Evolutionary conservation across 2,329 filamentous ascomycete species (phyloP).

Genomic region (Trichoderma aggressivum): DNA sequence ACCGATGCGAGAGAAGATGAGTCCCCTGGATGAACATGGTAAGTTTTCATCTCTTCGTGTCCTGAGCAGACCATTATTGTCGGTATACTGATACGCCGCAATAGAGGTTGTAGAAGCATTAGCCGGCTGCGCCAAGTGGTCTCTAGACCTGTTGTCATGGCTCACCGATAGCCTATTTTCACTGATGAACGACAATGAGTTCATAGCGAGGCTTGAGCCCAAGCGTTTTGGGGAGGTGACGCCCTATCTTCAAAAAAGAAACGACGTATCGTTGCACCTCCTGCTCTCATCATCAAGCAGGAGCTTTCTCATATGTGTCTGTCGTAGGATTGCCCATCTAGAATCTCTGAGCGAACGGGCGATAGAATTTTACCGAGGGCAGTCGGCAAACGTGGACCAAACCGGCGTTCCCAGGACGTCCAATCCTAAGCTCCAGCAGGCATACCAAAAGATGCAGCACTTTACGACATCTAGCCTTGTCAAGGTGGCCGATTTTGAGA

Average conservation of each 20-base stretch:
- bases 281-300: conserved; percentile 72
- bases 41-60: conserved; percentile 19
- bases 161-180: conserved; percentile 57
- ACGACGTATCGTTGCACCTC: conserved; percentile 59
- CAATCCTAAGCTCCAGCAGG: conserved; percentile 53
- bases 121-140: conserved; percentile 75
- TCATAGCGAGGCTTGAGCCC: conserved; percentile 48
- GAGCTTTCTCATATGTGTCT: conserved; percentile 66
- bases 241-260: conserved; percentile 49
- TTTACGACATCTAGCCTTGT: conserved; percentile 51
- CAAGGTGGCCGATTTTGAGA: conserved; percentile 60
- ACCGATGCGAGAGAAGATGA: conserved; percentile 52
- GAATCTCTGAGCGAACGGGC: conserved; percentile 48
- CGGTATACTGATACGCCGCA: not conserved
- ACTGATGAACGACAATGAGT: conserved; percentile 50
- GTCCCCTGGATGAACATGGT: conserved; percentile 59
- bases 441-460: conserved; percentile 53
- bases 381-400: conserved; percentile 41
- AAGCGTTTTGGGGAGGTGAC: conserved; percentile 49
- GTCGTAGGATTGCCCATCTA: conserved; percentile 60
- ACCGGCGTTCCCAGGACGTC: conserved; percentile 38
- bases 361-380: conserved; percentile 49
- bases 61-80: not conserved
- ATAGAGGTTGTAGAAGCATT: conserved; percentile 69
- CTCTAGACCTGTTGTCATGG: conserved; percentile 66